A percentile compares a stretch with the other conserved stretches of the same genome.
These are phyloP conservation scores for Chaetomiaceae sp. DNA, from an alignment of 2,329 filamentous ascomycete genomes.

Conservation along the genomic window DNA sequence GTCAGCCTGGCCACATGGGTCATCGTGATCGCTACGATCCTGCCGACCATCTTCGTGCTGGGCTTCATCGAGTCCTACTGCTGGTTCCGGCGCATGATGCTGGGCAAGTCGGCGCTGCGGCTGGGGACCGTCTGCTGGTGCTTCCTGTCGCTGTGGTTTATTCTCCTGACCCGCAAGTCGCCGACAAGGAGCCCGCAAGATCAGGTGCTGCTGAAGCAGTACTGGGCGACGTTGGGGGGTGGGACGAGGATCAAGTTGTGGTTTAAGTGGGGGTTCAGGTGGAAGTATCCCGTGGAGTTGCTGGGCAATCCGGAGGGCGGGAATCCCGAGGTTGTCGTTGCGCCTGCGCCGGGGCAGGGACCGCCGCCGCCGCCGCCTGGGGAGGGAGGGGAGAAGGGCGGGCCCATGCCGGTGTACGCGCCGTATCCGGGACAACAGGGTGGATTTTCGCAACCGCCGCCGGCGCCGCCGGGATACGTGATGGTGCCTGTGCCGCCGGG, in stretches of 20 bases:
- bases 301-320: constrained; percentile 16
- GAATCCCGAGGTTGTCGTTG: background rate
- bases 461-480: background rate
- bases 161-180: constrained; percentile 28
- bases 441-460: background rate
- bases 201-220: constrained; percentile 15
- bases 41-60: constrained; percentile 29
- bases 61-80: constrained; percentile 31
- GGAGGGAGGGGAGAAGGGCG: no score
- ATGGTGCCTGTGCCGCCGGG: background rate
- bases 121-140: constrained; percentile 32
- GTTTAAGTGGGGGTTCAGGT: constrained; percentile 25
- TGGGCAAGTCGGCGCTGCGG: constrained; percentile 28
- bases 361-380: background rate
- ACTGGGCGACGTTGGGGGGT: constrained; percentile 16
- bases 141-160: constrained; percentile 21
- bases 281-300: constrained; percentile 24
- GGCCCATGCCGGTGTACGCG: no score
- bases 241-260: constrained; percentile 21
- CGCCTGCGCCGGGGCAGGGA: background rate
- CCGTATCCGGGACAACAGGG: background rate
- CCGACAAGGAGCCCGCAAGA: constrained; percentile 21
- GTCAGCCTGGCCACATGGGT: constrained; percentile 14
- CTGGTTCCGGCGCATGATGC: constrained; percentile 33
- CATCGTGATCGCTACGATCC: constrained; percentile 26